Evolutionary conservation across 768 basidiomycete genomes (phyloP), one percentile per base, ranked within the genome.

Genomic region (Calocybe gangraenosa): DNA sequence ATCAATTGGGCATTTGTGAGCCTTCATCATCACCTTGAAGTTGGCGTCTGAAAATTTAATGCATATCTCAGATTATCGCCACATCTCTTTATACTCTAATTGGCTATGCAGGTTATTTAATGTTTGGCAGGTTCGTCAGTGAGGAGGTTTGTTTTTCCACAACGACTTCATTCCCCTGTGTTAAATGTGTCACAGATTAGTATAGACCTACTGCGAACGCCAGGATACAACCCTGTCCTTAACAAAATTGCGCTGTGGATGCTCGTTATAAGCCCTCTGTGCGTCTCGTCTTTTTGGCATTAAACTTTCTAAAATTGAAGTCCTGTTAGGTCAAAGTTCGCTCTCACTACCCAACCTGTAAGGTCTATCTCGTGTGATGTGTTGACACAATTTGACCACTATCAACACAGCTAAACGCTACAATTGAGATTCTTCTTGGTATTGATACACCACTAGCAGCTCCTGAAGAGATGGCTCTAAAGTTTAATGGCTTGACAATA

Each of bases 1-100:
- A 85, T 89, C 49, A 82, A 92, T 58, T 78, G 79, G 61, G 89
- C 94, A 25, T 98, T 94, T 60, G 85, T 89, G 55, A 65, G 82
- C 72, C 13, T 37, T 18, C 11, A 10, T 10, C 3, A 18, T 2
- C 6, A 3, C 33, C 8, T 30, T 13, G 17, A 22, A 20, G 7
- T 19, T 21, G 18, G 19, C 14, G 20, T 33, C 25, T 28, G 25
- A 28, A n/a, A n/a, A n/a, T n/a, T n/a, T 21, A 19, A 11, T 35
- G 20, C 28, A n/a, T 50, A 75, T 41, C 30, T 11, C 44, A 87
- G 85, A 53, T 70, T 17, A 68, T 82, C 37, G 79, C 87, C 17
- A 84, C 85, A 0, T 65, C 69, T 28, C 65, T 88, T 21, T 83
- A 83, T 52, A 61, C 69, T n/a, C 49, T 84, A 9, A 82, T 92